phyloP scores from a whole-genome alignment of 1,284 basidiomycete genomes.

The Ganoderma lingzhi region DNA sequence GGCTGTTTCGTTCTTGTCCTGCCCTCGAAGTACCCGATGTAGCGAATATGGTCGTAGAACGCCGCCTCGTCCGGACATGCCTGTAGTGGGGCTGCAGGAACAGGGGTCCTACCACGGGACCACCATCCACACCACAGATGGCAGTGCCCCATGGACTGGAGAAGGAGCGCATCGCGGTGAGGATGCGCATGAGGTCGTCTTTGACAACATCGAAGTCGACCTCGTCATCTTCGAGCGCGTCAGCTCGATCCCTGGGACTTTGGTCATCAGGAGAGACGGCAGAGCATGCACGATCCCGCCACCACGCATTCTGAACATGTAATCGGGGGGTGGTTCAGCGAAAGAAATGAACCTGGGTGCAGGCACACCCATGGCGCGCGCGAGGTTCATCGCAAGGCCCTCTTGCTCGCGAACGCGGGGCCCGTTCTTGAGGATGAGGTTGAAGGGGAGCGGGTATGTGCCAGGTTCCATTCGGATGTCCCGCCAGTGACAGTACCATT shows the following conservation, averaged over 20 bases:
- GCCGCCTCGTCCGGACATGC: slow-evolving; percentile 15
- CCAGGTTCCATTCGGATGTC: slow-evolving; percentile 4
- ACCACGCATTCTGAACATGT: not conserved
- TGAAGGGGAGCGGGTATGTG: slow-evolving; percentile 17
- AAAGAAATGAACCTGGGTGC: slow-evolving; percentile 29
- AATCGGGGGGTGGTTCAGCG: slow-evolving; percentile 12
- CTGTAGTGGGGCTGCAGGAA: slow-evolving; percentile 14
- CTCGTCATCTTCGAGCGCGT: slow-evolving; percentile 8
- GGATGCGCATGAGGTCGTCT: slow-evolving; percentile 15
- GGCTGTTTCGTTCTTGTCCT: not conserved
- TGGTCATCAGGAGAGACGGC: slow-evolving; percentile 31
- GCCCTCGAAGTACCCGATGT: not conserved
- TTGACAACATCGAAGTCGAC: slow-evolving; percentile 18
- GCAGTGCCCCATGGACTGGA: slow-evolving; percentile 21
- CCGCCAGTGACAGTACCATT: slow-evolving; percentile 8
- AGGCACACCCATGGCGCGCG: slow-evolving; percentile 29
- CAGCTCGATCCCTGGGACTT: slow-evolving; percentile 14
- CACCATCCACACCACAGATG: slow-evolving; percentile 27
- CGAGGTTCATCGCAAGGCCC: slow-evolving; percentile 28
- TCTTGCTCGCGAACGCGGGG: slow-evolving; percentile 26
- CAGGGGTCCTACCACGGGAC: slow-evolving; percentile 12
- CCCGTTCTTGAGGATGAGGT: slow-evolving; percentile 18
- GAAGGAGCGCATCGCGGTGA: slow-evolving; percentile 25
- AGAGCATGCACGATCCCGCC: not conserved
- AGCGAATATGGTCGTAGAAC: slow-evolving; percentile 19